Evolutionary conservation across 225 moss, liverwort and hornwort species (phyloP), one percentile per base, ranked within the genome.

Genomic region (Neckera pumila): DNA sequence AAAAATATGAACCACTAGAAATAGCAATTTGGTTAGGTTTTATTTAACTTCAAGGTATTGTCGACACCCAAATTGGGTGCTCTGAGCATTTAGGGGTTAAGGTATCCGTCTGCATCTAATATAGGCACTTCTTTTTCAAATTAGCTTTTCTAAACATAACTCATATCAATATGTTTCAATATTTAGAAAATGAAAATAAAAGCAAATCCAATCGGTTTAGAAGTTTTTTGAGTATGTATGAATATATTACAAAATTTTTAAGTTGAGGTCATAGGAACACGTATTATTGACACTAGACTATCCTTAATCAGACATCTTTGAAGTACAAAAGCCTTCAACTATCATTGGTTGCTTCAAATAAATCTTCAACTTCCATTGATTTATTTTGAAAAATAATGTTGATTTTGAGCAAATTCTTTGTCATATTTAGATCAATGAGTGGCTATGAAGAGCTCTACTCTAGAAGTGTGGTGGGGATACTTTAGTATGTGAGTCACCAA

Each of bases 131-230:
- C 11, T 76, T 54, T 54, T 22, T 36, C 36, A 54, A 54, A 23
- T 36, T 23, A 34, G 14, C 2, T 2, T 23, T 77, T n/a, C 9
- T 25, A 6, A 23, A 36, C 1, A 6, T 14, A 33, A 33, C 21
- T 76, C 0, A 1, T 34, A 53, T 22, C 1, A 22, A 2, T 19
- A 34, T 22, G 9, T 54, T 1, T 10, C 0, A 0, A 54, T 53
- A 6, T 36, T 36, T 5, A 22, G 36, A 3, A 36, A 77, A 77
- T 54, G 25, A 53, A 54, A 36, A 2, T 2, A 3, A 77, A 36
- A 3, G 4, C 0, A 34, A n/a, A 15, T 15, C 15, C 6, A 15
- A 23, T 25, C 0, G 0, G 1, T 36, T 53, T 22, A 5, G 34
- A 3, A 22, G 13, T 53, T 76, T 54, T 47, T 47, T 11, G 47